phyloP scores from a whole-genome alignment of 345 rosid genomes.

The Noccaea bulbosa region DNA sequence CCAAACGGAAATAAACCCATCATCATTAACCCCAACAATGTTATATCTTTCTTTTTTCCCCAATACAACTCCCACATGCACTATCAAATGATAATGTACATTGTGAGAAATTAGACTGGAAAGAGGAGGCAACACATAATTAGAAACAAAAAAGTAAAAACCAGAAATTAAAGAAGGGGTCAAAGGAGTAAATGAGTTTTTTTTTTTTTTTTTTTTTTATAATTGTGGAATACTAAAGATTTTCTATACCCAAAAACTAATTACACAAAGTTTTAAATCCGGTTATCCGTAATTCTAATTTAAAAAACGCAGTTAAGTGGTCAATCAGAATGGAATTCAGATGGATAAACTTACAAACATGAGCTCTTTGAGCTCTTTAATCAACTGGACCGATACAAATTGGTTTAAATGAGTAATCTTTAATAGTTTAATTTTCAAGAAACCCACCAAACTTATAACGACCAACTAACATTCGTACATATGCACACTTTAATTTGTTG shows the following conservation, averaged over 20 bases:
- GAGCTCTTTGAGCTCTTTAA: too few species aligned
- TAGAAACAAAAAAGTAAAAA: background rate
- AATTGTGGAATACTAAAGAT: too few species aligned
- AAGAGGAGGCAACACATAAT: background rate
- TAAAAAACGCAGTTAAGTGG: too few species aligned
- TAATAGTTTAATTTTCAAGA: slow-evolving; percentile 33
- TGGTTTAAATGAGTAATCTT: slow-evolving; percentile 26
- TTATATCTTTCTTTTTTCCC: background rate
- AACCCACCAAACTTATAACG: slow-evolving; percentile 45
- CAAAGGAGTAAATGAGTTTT: slow-evolving; percentile 23
- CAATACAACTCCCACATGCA: background rate
- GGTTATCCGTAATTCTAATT: too few species aligned
- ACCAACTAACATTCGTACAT: slow-evolving; percentile 43
- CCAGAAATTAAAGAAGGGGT: background rate
- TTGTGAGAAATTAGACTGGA: background rate
- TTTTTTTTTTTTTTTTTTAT: too few species aligned
- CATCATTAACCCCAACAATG: slow-evolving; percentile 30
- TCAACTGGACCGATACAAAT: too few species aligned
- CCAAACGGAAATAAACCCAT: slow-evolving; percentile 1
- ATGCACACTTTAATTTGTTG: slow-evolving; percentile 31
- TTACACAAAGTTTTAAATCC: too few species aligned
- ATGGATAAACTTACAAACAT: too few species aligned
- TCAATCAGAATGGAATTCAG: too few species aligned
- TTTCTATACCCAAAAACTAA: too few species aligned
- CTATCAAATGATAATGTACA: background rate